phyloP scores from a whole-genome alignment of 225 moss, liverwort and hornwort species.

The Marchantia polymorpha region DNA sequence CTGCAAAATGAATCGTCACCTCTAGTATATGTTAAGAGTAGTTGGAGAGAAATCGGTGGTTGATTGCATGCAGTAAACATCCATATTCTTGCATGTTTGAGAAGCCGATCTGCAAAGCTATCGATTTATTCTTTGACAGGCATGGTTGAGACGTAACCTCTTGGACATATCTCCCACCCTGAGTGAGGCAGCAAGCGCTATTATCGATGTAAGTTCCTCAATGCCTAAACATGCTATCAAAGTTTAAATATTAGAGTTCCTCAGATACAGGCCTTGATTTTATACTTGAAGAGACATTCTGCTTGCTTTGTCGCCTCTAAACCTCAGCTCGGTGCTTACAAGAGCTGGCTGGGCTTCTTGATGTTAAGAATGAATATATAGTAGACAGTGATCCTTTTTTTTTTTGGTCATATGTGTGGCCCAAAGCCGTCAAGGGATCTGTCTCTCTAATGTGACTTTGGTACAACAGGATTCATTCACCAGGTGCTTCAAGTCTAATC shows the following conservation, averaged over 20 bases:
- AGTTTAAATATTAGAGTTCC: no score
- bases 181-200: constrained; percentile 88
- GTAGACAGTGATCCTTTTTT: no score
- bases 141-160: constrained; percentile 61
- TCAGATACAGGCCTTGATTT: neutral
- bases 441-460: neutral
- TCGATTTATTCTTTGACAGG: constrained; percentile 17
- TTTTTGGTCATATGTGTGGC: neutral
- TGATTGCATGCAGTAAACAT: no score
- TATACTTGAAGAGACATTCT: neutral
- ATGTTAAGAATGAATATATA: neutral
- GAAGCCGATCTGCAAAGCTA: no score
- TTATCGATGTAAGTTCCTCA: constrained; percentile 66
- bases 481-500: constrained; percentile 90
- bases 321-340: neutral
- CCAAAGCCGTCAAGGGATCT: neutral
- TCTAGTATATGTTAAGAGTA: neutral
- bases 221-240: no score
- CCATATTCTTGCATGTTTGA: no score
- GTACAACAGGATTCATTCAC: constrained; percentile 81
- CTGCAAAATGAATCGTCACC: neutral
- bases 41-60: no score
- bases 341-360: neutral
- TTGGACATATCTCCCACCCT: constrained; percentile 80
- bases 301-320: neutral